A percentile compares a stretch with the other conserved stretches of the same genome.
These are phyloP conservation scores for Gonapodya prolifera DNA, from an alignment of 192 early-diverging fungal genomes.

Conservation along the genomic window DNA sequence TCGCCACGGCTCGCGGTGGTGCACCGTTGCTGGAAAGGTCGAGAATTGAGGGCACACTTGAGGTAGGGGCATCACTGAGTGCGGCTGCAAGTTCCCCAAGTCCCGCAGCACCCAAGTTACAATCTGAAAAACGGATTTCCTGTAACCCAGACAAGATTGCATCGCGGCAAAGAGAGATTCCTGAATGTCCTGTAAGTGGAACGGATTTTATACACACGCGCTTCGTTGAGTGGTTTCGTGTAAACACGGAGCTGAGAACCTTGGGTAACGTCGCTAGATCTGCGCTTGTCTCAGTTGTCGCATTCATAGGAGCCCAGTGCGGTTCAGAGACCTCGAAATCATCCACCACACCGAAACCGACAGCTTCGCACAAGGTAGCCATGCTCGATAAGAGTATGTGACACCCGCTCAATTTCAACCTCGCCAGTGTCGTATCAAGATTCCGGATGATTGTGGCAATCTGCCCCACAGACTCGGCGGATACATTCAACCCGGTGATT, in stretches of 20 bases:
- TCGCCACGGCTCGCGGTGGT: not conserved
- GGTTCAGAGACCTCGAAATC: no score
- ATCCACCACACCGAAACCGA: no score
- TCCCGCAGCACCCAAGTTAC: not conserved
- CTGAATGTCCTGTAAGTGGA: not conserved
- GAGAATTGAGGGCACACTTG: not conserved
- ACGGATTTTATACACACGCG: not conserved
- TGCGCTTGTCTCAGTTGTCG: no score
- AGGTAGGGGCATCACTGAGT: not conserved
- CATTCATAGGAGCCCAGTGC: no score
- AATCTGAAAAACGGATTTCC: not conserved
- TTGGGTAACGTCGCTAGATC: no score
- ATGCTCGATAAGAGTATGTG: no score
- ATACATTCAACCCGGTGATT: not conserved
- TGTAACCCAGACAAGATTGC: not conserved
- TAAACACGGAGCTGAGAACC: not conserved
- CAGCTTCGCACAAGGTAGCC: no score
- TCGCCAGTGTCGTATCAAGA: not conserved
- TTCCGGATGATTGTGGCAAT: not conserved
- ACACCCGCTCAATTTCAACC: not conserved
- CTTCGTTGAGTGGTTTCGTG: not conserved
- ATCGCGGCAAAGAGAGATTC: not conserved
- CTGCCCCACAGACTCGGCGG: not conserved
- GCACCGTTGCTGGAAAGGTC: not conserved
- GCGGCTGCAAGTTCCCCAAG: not conserved